Conservation (phyloP, 306 rosid genomes). For the Senna tora region DNA sequence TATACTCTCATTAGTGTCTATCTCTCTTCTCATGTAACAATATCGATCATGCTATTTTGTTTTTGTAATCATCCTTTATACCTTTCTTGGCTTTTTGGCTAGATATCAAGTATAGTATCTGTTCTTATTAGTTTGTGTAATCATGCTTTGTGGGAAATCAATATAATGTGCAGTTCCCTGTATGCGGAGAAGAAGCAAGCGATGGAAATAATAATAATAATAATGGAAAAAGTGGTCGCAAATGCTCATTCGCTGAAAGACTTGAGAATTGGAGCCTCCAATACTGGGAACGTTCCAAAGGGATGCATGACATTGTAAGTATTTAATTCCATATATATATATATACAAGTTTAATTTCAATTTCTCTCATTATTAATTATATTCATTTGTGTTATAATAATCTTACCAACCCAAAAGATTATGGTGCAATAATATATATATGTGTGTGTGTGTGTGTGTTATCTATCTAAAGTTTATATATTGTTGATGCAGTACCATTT, state of each 20-base stretch:
- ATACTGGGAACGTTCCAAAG: not conserved
- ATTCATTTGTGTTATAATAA: too few relatives aligned
- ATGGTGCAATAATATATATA: too few relatives aligned
- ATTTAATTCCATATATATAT: not conserved
- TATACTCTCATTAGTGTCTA: too few relatives aligned
- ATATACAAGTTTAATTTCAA: not conserved
- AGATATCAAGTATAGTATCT: too few relatives aligned
- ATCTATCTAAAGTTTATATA: not conserved
- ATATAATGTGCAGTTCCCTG: not conserved
- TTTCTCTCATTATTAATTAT: too few relatives aligned
- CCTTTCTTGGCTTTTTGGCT: too few relatives aligned
- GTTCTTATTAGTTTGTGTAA: too few relatives aligned
- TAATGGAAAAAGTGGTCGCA: not conserved
- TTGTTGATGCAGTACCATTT: slow-evolving; percentile 10
- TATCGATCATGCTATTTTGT: too few relatives aligned
- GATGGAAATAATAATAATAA: not conserved
- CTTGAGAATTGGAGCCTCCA: slow-evolving; percentile 3
- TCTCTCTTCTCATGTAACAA: too few relatives aligned
- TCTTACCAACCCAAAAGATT: too few relatives aligned
- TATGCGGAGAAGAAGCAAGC: not conserved
- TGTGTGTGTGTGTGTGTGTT: too few relatives aligned
- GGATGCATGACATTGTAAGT: slow-evolving; percentile 14
- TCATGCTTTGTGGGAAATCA: not conserved
- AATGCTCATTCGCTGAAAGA: not conserved
- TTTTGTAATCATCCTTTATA: too few relatives aligned